Percentiles rank a stretch among this genome's conserved stretches.
These are phyloP conservation scores for Lactifluus volemus DNA, from an alignment of 768 basidiomycete genomes.

Conservation along the genomic window DNA sequence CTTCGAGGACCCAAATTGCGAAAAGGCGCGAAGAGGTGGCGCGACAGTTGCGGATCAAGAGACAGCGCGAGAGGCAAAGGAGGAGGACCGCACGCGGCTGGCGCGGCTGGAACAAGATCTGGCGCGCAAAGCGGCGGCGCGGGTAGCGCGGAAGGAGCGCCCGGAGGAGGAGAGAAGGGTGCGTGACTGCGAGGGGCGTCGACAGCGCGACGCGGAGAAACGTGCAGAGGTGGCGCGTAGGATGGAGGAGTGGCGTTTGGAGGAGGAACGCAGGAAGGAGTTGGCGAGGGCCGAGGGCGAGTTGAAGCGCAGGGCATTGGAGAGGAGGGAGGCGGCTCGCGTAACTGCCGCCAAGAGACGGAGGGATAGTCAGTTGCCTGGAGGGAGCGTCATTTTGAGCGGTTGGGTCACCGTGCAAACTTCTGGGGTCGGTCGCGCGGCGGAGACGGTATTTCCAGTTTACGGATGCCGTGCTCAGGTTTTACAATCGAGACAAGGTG, in stretches of 20 bases:
- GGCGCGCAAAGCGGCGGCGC: background rate
- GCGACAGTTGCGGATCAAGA: slow-evolving; percentile 14
- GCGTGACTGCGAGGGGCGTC: slow-evolving; percentile 9
- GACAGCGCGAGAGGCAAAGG: slow-evolving; percentile 6
- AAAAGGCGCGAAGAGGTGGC: slow-evolving; percentile 12
- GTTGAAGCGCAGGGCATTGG: slow-evolving; percentile 1
- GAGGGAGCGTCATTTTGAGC: slow-evolving; percentile 4
- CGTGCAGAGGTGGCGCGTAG: background rate
- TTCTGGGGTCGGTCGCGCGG: slow-evolving; percentile 12
- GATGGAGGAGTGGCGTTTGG: slow-evolving; percentile 8
- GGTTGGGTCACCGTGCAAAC: slow-evolving; percentile 18
- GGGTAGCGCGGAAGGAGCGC: slow-evolving; percentile 4
- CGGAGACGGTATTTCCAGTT: slow-evolving; percentile 19
- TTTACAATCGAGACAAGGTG: slow-evolving; percentile 13
- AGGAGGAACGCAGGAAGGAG: slow-evolving; percentile 5
- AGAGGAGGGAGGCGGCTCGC: slow-evolving; percentile 5
- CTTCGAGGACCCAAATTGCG: background rate
- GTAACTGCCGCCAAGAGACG: slow-evolving; percentile 7
- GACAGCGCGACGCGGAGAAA: slow-evolving; percentile 10
- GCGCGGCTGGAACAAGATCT: slow-evolving; percentile 10
- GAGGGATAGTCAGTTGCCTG: slow-evolving; percentile 1
- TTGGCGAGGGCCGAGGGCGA: slow-evolving; percentile 6
- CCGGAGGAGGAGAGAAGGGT: slow-evolving; percentile 1
- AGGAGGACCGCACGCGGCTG: background rate
- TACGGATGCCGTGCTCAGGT: slow-evolving; percentile 1